Evolutionary conservation across 2,329 filamentous ascomycete genomes (phyloP).

Genomic region (Pseudocercospora ulei): DNA sequence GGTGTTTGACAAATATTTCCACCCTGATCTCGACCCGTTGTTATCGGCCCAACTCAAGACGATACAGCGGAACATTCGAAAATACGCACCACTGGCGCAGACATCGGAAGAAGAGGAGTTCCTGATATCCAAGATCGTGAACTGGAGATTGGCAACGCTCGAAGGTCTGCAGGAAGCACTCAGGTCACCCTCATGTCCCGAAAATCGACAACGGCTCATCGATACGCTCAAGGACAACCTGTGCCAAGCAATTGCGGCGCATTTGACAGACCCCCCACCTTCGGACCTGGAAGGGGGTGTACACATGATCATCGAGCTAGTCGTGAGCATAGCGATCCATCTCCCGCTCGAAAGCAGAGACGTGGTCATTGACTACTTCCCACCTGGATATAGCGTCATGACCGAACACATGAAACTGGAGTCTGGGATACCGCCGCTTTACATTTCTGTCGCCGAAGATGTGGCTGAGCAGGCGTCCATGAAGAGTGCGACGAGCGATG

Average conservation of each 20-base stretch:
- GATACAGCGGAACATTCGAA: slow-evolving; percentile 79
- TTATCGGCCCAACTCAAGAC: slow-evolving; percentile 71
- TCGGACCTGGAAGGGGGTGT: slow-evolving; percentile 77
- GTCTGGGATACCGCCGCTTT: slow-evolving; percentile 43
- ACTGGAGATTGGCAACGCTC: slow-evolving; percentile 86
- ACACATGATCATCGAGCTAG: slow-evolving; percentile 85
- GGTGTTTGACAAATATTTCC: slow-evolving; percentile 84
- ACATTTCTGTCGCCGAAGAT: slow-evolving; percentile 38
- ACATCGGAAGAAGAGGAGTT: slow-evolving; percentile 85
- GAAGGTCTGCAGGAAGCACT: slow-evolving; percentile 74
- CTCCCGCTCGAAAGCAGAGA: slow-evolving; percentile 85
- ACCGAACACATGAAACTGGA: slow-evolving; percentile 78
- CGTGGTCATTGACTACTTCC: slow-evolving; percentile 74
- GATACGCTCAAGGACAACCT: slow-evolving; percentile 55
- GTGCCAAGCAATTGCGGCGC: slow-evolving; percentile 60
- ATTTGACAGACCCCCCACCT: slow-evolving; percentile 66
- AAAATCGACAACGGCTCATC: slow-evolving; percentile 53
- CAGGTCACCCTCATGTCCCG: slow-evolving; percentile 53
- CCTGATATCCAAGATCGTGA: slow-evolving; percentile 73
- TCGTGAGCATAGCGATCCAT: slow-evolving; percentile 74
- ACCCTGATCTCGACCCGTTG: slow-evolving; percentile 68
- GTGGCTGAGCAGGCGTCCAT: slow-evolving; percentile 37
- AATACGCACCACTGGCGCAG: slow-evolving; percentile 60
- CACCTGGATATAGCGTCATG: slow-evolving; percentile 62
- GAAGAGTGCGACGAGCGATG: slow-evolving; percentile 34